These are phyloP conservation scores for Penicillium oxalicum DNA, from an alignment of 2,329 filamentous ascomycete species.

Conservation along the genomic window DNA sequence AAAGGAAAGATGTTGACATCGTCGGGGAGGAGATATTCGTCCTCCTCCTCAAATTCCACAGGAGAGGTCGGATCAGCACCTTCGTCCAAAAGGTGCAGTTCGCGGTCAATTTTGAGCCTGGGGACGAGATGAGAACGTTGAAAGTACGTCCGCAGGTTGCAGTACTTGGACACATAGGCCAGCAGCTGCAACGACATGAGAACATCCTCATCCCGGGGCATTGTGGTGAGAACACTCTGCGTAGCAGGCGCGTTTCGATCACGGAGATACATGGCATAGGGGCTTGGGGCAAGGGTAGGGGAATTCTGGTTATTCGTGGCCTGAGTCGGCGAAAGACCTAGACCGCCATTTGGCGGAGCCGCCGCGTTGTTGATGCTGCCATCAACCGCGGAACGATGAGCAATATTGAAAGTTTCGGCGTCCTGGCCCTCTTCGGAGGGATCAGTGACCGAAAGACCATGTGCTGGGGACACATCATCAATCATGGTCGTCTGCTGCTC, in stretches of 20 bases:
- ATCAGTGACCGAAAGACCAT: constrained; percentile 69
- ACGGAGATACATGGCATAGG: constrained; percentile 71
- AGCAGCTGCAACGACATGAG: constrained; percentile 95
- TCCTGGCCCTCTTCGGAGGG: constrained; percentile 74
- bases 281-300: constrained; percentile 64
- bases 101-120: constrained; percentile 79
- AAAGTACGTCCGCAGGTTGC: constrained; percentile 90
- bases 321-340: constrained; percentile 67
- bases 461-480: constrained; percentile 60
- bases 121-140: constrained; percentile 92
- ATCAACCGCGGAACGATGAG: constrained; percentile 75
- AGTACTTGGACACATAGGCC: constrained; percentile 98
- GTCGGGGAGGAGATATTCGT: constrained; percentile 86
- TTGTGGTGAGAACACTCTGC: constrained; percentile 73
- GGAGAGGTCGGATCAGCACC: constrained; percentile 45
- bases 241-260: constrained; percentile 64
- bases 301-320: constrained; percentile 59
- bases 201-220: constrained; percentile 96
- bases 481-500: constrained; percentile 69
- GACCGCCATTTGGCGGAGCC: constrained; percentile 60
- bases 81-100: constrained; percentile 72
- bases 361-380: constrained; percentile 64
- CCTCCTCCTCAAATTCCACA: constrained; percentile 54
- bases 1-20: constrained; percentile 98
- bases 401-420: constrained; percentile 88